These are phyloP conservation scores for Cladosporium sp. DNA, from an alignment of 2,329 filamentous ascomycete species.

Conservation along the genomic window DNA sequence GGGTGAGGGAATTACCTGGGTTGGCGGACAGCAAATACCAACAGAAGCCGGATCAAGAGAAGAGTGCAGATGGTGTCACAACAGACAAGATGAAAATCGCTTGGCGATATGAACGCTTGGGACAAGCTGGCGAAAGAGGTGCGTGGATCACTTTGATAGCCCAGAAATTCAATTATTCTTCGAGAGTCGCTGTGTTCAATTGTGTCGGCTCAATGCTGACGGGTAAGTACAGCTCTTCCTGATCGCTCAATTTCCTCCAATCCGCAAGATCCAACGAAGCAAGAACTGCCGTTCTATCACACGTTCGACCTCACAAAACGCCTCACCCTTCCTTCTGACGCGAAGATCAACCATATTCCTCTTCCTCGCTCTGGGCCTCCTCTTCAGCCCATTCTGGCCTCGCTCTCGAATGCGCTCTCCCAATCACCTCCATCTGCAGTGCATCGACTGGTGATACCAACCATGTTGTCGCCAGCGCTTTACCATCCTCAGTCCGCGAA, in stretches of 20 bases:
- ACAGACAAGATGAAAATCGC: slow-evolving; percentile 94
- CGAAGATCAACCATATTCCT: slow-evolving; percentile 42
- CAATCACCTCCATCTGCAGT: slow-evolving; percentile 55
- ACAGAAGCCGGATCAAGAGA: slow-evolving; percentile 14
- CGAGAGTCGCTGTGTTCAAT: neutral
- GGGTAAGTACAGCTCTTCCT: slow-evolving; percentile 26
- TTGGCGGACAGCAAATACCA: slow-evolving; percentile 42
- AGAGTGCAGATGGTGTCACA: slow-evolving; percentile 32
- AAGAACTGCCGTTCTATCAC: slow-evolving; percentile 40
- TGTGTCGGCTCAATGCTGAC: slow-evolving; percentile 11
- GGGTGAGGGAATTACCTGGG: slow-evolving; percentile 79
- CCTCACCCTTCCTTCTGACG: slow-evolving; percentile 35
- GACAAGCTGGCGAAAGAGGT: slow-evolving; percentile 65
- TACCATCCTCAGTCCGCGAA: slow-evolving; percentile 64
- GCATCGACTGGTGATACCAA: slow-evolving; percentile 80
- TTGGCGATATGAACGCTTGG: slow-evolving; percentile 88
- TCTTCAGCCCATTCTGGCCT: slow-evolving; percentile 58
- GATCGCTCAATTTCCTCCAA: slow-evolving; percentile 17
- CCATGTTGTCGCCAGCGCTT: slow-evolving; percentile 75
- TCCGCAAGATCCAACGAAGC: slow-evolving; percentile 6
- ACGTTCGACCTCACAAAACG: slow-evolving; percentile 49
- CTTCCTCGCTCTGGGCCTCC: slow-evolving; percentile 60
- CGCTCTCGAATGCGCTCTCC: slow-evolving; percentile 51
- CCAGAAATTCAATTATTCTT: too few species aligned
- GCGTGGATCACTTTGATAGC: slow-evolving; percentile 28